Evolutionary conservation across 805 yeast genomes (phyloP), one percentile per base, ranked within the genome.

Genomic region (Yueomyces sp.): DNA sequence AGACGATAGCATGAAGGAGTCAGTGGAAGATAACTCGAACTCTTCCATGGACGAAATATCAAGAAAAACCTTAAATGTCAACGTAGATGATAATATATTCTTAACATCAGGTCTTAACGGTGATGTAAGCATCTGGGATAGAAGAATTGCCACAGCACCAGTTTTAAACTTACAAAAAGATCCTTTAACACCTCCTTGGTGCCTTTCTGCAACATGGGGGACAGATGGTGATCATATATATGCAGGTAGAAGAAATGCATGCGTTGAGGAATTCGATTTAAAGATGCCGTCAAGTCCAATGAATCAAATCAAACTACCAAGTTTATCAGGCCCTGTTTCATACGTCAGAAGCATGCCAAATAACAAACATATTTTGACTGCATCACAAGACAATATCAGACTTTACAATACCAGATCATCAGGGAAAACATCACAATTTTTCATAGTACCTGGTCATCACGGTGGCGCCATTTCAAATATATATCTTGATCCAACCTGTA

Each of bases 381-480:
- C 94, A 0, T 88, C 95, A 2, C 74, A 73, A 50, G 98, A 92
- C 57, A 92, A 92, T 55, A 79, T 92, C 36, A 70, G 98, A 53
- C 65, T 92, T 30, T 92, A 86, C 63, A 94, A 92, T 55, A 68
- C 87, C 46, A 63, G 70, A 49, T 59, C 57, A 12, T 4, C 39
- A 3, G 37, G 38, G 12, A 5, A 31, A 2, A 5, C 47, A 4
- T 70, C 81, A 6, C 96, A 96, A 19, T 92, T 90, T 57, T 71
- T 81, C 59, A 88, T 94, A 52, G 73, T 92, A 8, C 96, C 98
- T 0, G 97, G 98, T 1, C 97, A 92, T 60, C 95, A 85, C 56
- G 97, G 98, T 41, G 95, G 96, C 29, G 76, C 77, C 3, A 66
- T 92, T 33, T 82, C 94, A 40, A 77, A 78, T 42, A 65, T 92